Evolutionary conservation across 1,284 basidiomycete species (phyloP).

Genomic region (Apiotrichum veenhuisii): DNA sequence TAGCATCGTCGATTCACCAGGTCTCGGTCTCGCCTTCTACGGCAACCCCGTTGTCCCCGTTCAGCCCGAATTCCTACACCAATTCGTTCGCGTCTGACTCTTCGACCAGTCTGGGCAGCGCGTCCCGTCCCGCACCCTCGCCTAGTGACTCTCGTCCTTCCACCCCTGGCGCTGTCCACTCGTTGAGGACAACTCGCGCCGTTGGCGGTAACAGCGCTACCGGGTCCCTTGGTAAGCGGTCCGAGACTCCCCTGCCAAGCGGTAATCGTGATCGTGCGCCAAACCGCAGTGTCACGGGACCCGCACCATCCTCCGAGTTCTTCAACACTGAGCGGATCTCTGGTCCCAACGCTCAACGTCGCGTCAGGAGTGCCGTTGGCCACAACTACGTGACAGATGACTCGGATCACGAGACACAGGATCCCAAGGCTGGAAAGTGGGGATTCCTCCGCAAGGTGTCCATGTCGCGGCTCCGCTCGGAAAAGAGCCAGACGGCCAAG

Average conservation of each 20-base stretch:
- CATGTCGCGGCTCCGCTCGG: constrained; percentile 58
- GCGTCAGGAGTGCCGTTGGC: constrained; percentile 15
- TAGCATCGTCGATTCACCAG: constrained; percentile 7
- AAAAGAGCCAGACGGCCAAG: constrained; percentile 22
- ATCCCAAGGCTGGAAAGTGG: constrained; percentile 56
- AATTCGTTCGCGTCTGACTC: background rate
- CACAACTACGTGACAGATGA: constrained; percentile 8
- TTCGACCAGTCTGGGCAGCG: background rate
- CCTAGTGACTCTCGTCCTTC: background rate
- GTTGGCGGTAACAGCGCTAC: background rate
- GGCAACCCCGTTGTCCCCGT: constrained; percentile 5
- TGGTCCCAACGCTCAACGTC: background rate
- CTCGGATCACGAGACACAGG: constrained; percentile 10
- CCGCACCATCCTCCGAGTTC: constrained; percentile 6
- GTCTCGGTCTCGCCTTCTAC: constrained; percentile 1
- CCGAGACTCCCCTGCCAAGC: constrained; percentile 1
- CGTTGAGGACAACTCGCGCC: constrained; percentile 3
- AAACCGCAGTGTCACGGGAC: constrained; percentile 10
- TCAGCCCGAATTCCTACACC: background rate
- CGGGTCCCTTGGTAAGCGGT: background rate
- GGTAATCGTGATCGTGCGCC: background rate
- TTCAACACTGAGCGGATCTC: constrained; percentile 5
- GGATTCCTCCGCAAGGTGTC: constrained; percentile 96
- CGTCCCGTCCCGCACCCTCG: background rate
- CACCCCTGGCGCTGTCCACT: constrained; percentile 5